phyloP scores from a whole-genome alignment of 78 protist genomes.

The Tieghemostelium lacteum region DNA sequence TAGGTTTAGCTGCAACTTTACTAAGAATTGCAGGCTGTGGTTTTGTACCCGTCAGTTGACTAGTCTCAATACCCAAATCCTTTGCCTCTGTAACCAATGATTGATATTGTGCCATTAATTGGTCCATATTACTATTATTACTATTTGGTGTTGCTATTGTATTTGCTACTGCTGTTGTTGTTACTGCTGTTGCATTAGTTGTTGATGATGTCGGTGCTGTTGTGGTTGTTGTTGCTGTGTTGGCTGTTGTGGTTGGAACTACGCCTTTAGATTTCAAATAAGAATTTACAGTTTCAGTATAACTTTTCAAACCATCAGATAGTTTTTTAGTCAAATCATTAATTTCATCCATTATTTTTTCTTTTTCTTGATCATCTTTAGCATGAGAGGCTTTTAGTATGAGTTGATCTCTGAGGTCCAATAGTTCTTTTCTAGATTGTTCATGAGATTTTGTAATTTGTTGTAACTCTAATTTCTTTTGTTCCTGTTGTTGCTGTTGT shows the following conservation, averaged over 20 bases:
- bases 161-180: neutral
- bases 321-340: slow-evolving; percentile 33
- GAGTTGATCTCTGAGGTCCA: slow-evolving; percentile 47
- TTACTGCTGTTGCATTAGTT: neutral
- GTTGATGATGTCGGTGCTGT: neutral
- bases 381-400: neutral
- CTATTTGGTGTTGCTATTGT: slow-evolving; percentile 14
- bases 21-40: neutral
- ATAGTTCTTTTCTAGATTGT: slow-evolving; percentile 37
- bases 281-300: neutral
- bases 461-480: slow-evolving; percentile 20
- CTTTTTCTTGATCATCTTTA: slow-evolving; percentile 63
- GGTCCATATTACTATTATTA: neutral
- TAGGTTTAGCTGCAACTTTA: neutral
- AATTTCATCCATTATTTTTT: slow-evolving; percentile 45
- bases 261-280: neutral
- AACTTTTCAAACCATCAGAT: slow-evolving; percentile 22
- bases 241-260: neutral
- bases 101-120: slow-evolving; percentile 5
- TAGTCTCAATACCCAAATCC: slow-evolving; percentile 26
- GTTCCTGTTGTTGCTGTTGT: neutral
- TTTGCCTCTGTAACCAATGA: slow-evolving; percentile 53
- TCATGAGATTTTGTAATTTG: slow-evolving; percentile 4
- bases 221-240: neutral
- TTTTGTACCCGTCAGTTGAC: neutral